Base-by-base conservation (phyloP, 2,329 filamentous ascomycete genomes). In the Triangularia verruculosa region DNA sequence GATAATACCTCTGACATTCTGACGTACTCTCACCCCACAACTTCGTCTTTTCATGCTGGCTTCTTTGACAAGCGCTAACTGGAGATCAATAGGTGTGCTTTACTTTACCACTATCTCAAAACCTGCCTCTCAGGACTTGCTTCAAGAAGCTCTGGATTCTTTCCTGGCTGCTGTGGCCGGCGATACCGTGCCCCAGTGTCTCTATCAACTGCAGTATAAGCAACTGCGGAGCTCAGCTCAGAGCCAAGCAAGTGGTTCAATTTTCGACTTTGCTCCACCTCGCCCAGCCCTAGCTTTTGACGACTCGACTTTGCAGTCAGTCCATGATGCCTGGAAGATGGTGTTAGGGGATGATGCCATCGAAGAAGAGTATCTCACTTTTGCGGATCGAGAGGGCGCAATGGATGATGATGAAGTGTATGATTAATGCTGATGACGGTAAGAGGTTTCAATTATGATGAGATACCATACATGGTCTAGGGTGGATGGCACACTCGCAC, bases 1-100 rank as follows among this genome's bases (percentile, higher is more conserved):
- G 93, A 84, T 84, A 83, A 82, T 82, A 85, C 85, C 87, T 93
- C 90, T 94, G 89, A 94, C 88, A 92, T 89, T 80, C 92, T 96
- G 92, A 96, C 86, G 79, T 81, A 79, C 78, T 72, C 69, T 68
- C 62, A 66, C 61, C 67, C 55, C 24, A 59, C 61, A 20, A 55
- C 32, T 54, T 66, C 71, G 62, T 66, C 55, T 56, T 68, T 65
- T 64, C 59, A 52, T 28, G 57, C 28, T 47, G 9, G 51, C 13
- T 28, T 25, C 54, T 34, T 43, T 71, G 7, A 59, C 74, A 5
- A 67, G 69, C 1, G 78, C 82, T 15, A 74, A 77, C 58, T 43
- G 71, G 2, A 57, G 43, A 61, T 58, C 75, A 15, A 75, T 83
- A 73, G 72, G 69, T 54, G 63, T 71, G 1, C 61, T 80, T 2